phyloP scores from a whole-genome alignment of 1,284 basidiomycete species.

The Gomphus sp. region DNA sequence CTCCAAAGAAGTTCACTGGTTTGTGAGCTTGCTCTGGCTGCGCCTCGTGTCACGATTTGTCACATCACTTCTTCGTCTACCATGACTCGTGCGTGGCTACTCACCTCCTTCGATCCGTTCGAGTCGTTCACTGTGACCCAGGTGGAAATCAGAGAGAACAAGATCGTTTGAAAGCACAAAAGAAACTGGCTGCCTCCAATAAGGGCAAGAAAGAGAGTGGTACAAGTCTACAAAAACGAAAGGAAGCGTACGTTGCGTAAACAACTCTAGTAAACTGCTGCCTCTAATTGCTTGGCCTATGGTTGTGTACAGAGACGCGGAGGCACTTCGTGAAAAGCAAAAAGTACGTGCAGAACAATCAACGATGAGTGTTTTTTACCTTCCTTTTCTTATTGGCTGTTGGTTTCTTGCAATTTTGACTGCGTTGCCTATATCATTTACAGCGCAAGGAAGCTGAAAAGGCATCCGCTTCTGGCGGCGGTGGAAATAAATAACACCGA shows the following conservation, averaged over 20 bases:
- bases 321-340: constrained; percentile 64
- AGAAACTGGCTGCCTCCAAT: constrained; percentile 43
- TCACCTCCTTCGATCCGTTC: background rate
- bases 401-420: constrained; percentile 6
- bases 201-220: constrained; percentile 69
- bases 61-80: background rate
- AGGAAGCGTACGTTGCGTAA: constrained; percentile 53
- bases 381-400: background rate
- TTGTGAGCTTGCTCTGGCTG: no score
- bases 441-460: constrained; percentile 34
- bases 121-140: constrained; percentile 20
- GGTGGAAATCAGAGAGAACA: constrained; percentile 75
- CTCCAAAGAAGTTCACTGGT: no score
- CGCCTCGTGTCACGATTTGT: background rate
- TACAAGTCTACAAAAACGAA: constrained; percentile 49
- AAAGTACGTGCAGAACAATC: constrained; percentile 34
- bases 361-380: background rate
- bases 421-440: background rate
- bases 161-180: constrained; percentile 64
- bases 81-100: constrained; percentile 8
- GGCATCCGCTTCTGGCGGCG: constrained; percentile 50
- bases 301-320: constrained; percentile 49
- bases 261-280: background rate
- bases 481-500: constrained; percentile 18
- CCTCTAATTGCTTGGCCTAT: background rate